Evolutionary conservation across 768 basidiomycete species (phyloP), one percentile per base, ranked within the genome.

Genomic region (Solioccasus polychromus): DNA sequence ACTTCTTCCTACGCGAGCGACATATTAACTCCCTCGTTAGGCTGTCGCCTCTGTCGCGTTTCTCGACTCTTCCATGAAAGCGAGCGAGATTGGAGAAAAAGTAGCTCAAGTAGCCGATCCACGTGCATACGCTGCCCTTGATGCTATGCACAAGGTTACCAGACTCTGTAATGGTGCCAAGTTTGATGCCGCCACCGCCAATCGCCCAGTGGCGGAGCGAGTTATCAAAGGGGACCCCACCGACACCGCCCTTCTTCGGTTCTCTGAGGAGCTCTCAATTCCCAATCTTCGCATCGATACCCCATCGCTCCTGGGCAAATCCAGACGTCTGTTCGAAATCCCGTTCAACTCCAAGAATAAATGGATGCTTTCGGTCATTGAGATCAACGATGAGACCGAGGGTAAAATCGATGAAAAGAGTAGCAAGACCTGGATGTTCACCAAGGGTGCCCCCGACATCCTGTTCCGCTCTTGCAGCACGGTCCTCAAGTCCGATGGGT

Each of bases 361-460:
- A 57, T 81, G 72, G 71, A 80, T 80, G 74, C 67, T 80, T 38
- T 76, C 71, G 40, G 64, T 77, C 42, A 52, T 70, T 1, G 39
- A 60, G 10, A 29, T 65, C 28, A 47, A 56, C 52, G 35, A 53
- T 51, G 8, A 48, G 41, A 37, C 37, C n/a, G 31, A 52, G 12
- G 39, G 49, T 19, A 36, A 52, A 2, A 39, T 48, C 15, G 35
- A 29, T 34, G 39, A 54, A 44, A 44, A 51, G 38, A 30, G 32
- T 6, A 23, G 42, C 7, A 52, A 5, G 26, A 55, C 48, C 0
- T 61, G 73, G 59, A 60, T 82, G 46, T 63, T 75, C 39, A 70
- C 73, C 58, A 81, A 82, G 59, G 80, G 80, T n/a, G 81, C 79
- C 1, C 81, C 81, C 0, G 81, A 83, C 45, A 65, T 78, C 18